Conservation (phyloP, 352 stramenopile genomes). For the Pythium aquatile region DNA sequence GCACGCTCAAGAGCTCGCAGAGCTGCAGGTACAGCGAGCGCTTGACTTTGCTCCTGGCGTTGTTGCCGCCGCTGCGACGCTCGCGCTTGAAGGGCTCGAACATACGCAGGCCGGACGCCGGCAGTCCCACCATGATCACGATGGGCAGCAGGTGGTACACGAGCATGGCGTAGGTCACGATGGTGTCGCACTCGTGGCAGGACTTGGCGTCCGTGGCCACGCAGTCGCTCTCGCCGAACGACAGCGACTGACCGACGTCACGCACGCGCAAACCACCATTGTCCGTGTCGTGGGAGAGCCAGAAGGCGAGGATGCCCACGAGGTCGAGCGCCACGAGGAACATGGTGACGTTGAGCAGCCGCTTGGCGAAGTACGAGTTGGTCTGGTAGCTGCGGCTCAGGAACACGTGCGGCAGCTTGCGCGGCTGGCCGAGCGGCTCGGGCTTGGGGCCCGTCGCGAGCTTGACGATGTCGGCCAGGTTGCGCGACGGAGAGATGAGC, state of each 20-base stretch:
- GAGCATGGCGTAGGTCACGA: conserved; percentile 62
- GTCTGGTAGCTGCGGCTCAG: conserved; percentile 47
- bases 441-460: conserved; percentile 15
- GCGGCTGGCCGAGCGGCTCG: conserved; percentile 34
- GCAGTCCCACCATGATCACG: conserved; percentile 62
- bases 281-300: conserved; percentile 31
- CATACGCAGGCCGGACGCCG: conserved; percentile 49
- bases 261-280: conserved; percentile 52
- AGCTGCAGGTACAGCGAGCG: conserved; percentile 72
- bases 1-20: conserved; percentile 65
- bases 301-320: conserved; percentile 49
- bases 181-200: conserved; percentile 57
- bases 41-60: conserved; percentile 59
- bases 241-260: conserved; percentile 36
- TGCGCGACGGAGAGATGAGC: conserved; percentile 22
- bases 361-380: conserved; percentile 84
- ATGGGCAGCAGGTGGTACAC: conserved; percentile 67
- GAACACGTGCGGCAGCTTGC: conserved; percentile 40
- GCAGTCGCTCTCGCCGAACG: conserved; percentile 40
- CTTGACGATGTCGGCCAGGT: conserved; percentile 28
- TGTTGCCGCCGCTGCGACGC: conserved; percentile 17
- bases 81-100: conserved; percentile 75
- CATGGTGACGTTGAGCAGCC: conserved; percentile 49
- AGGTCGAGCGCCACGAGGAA: conserved; percentile 41
- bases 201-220: conserved; percentile 18